phyloP scores from a whole-genome alignment of 2,329 filamentous ascomycete genomes.

The Clonostachys sp. region DNA sequence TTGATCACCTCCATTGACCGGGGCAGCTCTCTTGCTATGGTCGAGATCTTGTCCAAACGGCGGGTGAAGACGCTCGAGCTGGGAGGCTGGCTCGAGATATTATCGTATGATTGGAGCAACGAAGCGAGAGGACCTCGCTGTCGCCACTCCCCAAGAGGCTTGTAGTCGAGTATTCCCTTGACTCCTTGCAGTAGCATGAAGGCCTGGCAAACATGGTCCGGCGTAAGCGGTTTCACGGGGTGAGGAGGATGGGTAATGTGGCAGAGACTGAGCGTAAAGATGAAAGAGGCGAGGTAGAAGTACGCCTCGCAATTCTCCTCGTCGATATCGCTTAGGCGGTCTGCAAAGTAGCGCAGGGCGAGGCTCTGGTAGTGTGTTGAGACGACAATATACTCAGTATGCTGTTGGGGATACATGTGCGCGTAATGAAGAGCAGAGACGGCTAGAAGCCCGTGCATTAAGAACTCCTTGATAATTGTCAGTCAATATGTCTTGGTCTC shows the following conservation, averaged over 20 bases:
- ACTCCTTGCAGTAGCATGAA: slow-evolving; percentile 10
- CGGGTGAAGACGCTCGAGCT: not conserved
- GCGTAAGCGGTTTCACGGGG: slow-evolving; percentile 1
- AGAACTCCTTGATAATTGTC: slow-evolving; percentile 5
- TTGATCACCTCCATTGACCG: slow-evolving; percentile 2
- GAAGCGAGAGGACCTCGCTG: not conserved
- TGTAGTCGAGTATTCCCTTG: slow-evolving; percentile 8
- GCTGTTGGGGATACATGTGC: slow-evolving; percentile 6
- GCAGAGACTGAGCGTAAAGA: slow-evolving; percentile 10
- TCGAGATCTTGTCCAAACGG: slow-evolving; percentile 5
- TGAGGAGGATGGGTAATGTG: slow-evolving; percentile 4
- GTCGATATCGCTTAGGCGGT: slow-evolving; percentile 6
- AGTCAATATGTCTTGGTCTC: not conserved
- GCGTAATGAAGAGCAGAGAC: slow-evolving; percentile 9
- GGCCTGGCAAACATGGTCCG: slow-evolving; percentile 9
- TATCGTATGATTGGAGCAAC: slow-evolving; percentile 1
- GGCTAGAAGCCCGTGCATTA: slow-evolving; percentile 11
- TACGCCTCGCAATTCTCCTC: slow-evolving; percentile 10
- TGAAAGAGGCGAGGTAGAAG: slow-evolving; percentile 10
- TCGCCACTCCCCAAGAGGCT: slow-evolving; percentile 1
- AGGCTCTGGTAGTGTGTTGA: slow-evolving; percentile 9
- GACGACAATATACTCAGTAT: slow-evolving; percentile 5
- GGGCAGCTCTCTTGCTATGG: slow-evolving; percentile 5
- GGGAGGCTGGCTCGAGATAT: not conserved
- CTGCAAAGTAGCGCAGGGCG: slow-evolving; percentile 8